Conservation (phyloP, 805 yeast genomes). For the Candida railenensis region DNA sequence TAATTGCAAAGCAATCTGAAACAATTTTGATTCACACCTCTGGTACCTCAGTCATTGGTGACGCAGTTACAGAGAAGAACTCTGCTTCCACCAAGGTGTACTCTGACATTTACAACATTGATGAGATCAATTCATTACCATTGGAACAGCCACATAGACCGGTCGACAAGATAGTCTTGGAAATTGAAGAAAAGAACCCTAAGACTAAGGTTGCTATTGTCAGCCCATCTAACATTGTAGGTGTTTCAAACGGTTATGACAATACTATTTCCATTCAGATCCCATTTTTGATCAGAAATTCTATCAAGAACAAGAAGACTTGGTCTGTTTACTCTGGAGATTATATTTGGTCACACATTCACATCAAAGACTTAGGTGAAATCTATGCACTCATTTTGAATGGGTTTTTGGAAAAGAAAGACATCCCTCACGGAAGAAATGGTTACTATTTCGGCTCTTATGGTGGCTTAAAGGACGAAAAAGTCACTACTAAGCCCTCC, state of each 20-base stretch:
- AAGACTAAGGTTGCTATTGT: slow-evolving; percentile 26
- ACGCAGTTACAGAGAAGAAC: slow-evolving; percentile 13
- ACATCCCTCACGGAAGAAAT: slow-evolving; percentile 24
- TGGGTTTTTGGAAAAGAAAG: slow-evolving; percentile 17
- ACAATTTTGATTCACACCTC: slow-evolving; percentile 34
- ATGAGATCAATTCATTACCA: slow-evolving; percentile 23
- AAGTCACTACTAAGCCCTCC: slow-evolving; percentile 10
- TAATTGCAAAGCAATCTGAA: slow-evolving; percentile 13
- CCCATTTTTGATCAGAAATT: slow-evolving; percentile 21
- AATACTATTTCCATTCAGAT: slow-evolving; percentile 26
- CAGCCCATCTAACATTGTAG: slow-evolving; percentile 34
- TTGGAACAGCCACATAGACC: slow-evolving; percentile 29
- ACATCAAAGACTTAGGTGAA: slow-evolving; percentile 31
- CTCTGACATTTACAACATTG: slow-evolving; percentile 21
- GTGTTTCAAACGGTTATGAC: slow-evolving; percentile 29
- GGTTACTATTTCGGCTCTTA: slow-evolving; percentile 37
- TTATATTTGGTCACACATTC: slow-evolving; percentile 35
- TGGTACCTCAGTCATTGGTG: slow-evolving; percentile 32
- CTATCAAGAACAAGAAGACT: slow-evolving; percentile 17
- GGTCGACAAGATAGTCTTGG: slow-evolving; percentile 28
- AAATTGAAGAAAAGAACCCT: slow-evolving; percentile 27
- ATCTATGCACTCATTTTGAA: slow-evolving; percentile 23
- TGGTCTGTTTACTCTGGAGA: slow-evolving; percentile 29
- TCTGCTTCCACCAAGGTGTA: slow-evolving; percentile 18
- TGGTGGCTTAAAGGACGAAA: slow-evolving; percentile 9